Conservation (phyloP, 108 stramenopile species). For the Chaetoceros muelleri region DNA sequence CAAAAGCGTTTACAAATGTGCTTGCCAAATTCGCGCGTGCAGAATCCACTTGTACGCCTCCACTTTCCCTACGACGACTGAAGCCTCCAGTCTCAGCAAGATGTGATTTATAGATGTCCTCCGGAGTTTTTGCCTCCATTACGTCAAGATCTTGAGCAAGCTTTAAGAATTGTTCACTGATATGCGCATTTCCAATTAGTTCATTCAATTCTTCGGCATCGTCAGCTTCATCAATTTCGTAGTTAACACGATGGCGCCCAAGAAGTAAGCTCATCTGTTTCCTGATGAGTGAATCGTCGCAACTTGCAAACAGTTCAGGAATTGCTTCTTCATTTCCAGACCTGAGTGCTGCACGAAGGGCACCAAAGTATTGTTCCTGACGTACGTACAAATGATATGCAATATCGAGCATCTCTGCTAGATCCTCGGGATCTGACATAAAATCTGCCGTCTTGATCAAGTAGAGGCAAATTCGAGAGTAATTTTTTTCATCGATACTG, state of each 20-base stretch:
- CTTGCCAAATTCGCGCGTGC: conserved; percentile 98
- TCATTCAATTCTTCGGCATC: conserved; percentile 71
- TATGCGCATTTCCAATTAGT: conserved; percentile 88
- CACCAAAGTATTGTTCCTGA: conserved; percentile 82
- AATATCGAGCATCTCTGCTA: conserved; percentile 78
- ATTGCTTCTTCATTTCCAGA: conserved; percentile 66
- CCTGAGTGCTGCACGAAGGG: conserved; percentile 87
- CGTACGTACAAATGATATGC: conserved; percentile 83
- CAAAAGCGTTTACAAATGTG: conserved; percentile 98
- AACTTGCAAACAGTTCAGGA: conserved; percentile 51
- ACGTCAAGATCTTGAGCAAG: conserved; percentile 91
- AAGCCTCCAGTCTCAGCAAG: conserved; percentile 93
- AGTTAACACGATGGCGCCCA: conserved; percentile 79
- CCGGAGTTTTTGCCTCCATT: conserved; percentile 91
- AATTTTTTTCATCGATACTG: conserved; percentile 89
- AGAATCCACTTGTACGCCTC: conserved; percentile 85
- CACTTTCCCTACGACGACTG: conserved; percentile 64
- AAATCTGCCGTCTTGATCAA: conserved; percentile 94
- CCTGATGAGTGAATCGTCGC: conserved; percentile 74
- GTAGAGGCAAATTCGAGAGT: conserved; percentile 91
- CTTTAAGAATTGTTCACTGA: conserved; percentile 84
- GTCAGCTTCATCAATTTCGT: conserved; percentile 74
- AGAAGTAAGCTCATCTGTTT: conserved; percentile 87
- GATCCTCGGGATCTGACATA: conserved; percentile 89
- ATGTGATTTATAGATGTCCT: conserved; percentile 99